Conservation (phyloP, 2,329 filamentous ascomycete genomes). For the Sarocladiaceae sp. region DNA sequence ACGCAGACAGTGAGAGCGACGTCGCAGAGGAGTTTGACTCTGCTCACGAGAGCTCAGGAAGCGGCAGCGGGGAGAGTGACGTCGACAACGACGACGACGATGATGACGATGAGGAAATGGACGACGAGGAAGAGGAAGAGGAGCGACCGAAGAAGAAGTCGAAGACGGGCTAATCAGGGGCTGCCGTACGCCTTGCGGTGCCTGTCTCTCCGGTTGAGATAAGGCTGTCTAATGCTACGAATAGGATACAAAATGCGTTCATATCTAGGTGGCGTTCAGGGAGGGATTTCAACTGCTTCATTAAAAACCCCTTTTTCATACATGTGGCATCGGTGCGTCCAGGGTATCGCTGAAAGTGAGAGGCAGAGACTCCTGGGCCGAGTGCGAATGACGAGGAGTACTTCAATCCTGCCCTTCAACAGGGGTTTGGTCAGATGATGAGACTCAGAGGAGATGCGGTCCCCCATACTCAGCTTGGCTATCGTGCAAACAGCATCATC, state of each 20-base stretch:
- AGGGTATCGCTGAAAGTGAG: no score
- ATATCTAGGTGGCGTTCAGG: neutral
- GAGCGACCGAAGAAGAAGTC: conserved; percentile 46
- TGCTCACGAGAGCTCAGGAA: conserved; percentile 75
- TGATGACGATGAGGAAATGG: conserved; percentile 34
- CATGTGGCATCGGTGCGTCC: no score
- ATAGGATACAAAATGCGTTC: conserved; percentile 1
- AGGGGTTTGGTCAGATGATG: no score
- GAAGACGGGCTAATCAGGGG: conserved; percentile 26
- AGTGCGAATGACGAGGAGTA: no score
- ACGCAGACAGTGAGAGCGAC: conserved; percentile 85
- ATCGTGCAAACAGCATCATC: no score
- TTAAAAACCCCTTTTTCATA: no score
- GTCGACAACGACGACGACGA: conserved; percentile 39
- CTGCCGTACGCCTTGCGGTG: neutral
- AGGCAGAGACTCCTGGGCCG: no score
- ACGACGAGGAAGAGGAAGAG: conserved; percentile 35
- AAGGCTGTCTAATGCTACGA: neutral
- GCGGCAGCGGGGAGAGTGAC: conserved; percentile 47
- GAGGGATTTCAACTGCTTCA: neutral
- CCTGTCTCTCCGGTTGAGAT: neutral
- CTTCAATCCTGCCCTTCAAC: no score
- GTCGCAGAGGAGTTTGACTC: conserved; percentile 96
- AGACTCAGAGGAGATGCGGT: no score
- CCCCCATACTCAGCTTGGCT: no score